These are phyloP conservation scores for Lycium ferocissimum DNA, from an alignment of 257 asterid species.

Conservation along the genomic window DNA sequence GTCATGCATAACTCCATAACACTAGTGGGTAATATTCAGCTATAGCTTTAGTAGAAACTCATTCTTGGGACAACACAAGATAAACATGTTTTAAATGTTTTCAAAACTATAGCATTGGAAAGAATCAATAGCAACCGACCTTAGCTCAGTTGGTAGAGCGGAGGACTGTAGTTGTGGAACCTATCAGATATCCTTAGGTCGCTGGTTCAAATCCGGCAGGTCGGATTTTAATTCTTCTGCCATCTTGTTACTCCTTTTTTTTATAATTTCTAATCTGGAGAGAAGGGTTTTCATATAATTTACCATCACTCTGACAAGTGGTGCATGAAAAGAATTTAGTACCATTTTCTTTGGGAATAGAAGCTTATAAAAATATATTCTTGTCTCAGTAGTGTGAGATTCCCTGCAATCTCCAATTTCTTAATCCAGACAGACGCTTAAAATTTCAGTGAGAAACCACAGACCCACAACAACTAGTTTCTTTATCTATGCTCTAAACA, in stretches of 20 bases:
- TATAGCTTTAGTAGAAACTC: background rate
- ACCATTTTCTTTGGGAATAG: background rate
- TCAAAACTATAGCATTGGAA: background rate
- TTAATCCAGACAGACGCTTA: background rate
- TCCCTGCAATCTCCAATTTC: background rate
- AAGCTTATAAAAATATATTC: background rate
- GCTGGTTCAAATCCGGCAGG: constrained; percentile 62
- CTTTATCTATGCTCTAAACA: background rate
- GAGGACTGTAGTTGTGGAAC: constrained; percentile 29
- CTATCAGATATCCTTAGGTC: constrained; percentile 41
- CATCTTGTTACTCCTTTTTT: background rate
- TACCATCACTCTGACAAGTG: background rate
- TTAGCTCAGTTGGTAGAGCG: constrained; percentile 34
- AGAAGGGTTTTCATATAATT: background rate
- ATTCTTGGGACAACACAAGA: background rate
- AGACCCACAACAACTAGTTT: background rate
- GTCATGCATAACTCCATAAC: background rate
- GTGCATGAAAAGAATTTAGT: background rate
- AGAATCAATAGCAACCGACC: constrained; percentile 26
- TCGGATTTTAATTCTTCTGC: constrained; percentile 34
- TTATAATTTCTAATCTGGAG: background rate
- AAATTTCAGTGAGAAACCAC: background rate
- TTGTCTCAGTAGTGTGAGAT: background rate
- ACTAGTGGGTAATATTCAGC: background rate
- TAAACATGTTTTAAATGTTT: background rate